Evolutionary conservation across 345 rosid species (phyloP).

Genomic region (Eutrema yunnanense): DNA sequence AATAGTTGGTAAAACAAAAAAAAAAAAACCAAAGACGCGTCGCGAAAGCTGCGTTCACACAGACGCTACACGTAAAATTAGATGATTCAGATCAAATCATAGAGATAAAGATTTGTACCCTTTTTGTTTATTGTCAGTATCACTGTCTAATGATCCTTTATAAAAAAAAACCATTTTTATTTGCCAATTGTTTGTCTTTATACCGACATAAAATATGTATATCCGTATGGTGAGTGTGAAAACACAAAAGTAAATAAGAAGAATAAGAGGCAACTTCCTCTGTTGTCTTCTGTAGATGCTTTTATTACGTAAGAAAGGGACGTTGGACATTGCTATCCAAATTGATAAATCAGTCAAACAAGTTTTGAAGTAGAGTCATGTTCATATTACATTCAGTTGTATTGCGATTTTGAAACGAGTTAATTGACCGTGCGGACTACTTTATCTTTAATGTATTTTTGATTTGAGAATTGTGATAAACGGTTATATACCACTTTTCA

Average conservation of each 20-base stretch:
- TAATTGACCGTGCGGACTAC: conserved; percentile 24
- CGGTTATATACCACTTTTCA: neutral
- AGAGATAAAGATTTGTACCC: neutral
- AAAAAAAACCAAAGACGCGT: conserved; percentile 19
- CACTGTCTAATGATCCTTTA: neutral
- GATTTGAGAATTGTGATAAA: neutral
- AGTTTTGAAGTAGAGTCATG: conserved; percentile 16
- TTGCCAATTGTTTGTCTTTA: neutral
- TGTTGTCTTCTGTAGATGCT: neutral
- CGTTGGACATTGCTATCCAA: conserved; percentile 5
- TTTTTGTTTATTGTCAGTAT: neutral
- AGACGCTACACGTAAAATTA: neutral
- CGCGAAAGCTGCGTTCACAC: conserved; percentile 11
- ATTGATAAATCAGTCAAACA: conserved; percentile 14
- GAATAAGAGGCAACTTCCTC: neutral
- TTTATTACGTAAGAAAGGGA: neutral
- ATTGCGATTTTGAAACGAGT: neutral
- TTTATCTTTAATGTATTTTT: neutral
- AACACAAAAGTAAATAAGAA: neutral
- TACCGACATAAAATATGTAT: conserved; percentile 8
- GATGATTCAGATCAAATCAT: neutral
- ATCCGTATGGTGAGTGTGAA: conserved; percentile 16
- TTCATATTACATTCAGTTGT: conserved; percentile 14
- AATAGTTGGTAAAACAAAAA: too few species aligned
- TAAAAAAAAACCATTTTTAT: neutral